phyloP scores from a whole-genome alignment of 208 protist species.

The Endotrypanum monterogeii region DNA sequence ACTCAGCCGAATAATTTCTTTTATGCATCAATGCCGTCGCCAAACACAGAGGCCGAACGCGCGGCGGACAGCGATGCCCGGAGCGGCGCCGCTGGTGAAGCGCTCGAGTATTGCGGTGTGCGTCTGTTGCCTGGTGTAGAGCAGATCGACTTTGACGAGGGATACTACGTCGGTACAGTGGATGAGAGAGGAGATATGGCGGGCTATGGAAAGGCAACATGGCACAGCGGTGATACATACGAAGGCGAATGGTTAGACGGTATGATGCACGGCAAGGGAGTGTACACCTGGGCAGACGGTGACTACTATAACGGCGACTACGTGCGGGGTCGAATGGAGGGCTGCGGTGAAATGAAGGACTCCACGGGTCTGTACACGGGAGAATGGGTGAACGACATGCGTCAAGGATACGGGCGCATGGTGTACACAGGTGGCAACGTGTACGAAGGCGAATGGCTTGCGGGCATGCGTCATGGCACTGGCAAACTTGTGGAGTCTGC shows the following conservation, averaged over 20 bases:
- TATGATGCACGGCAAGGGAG: constrained; percentile 69
- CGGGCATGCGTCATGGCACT: constrained; percentile 80
- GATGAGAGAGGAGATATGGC: constrained; percentile 70
- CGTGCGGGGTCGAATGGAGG: constrained; percentile 63
- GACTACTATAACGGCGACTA: constrained; percentile 79
- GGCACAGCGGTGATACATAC: constrained; percentile 83
- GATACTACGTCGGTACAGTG: constrained; percentile 76
- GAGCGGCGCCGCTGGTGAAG: neutral
- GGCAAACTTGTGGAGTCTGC: constrained; percentile 69
- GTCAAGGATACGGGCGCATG: constrained; percentile 81
- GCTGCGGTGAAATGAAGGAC: constrained; percentile 83
- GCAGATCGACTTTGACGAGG: constrained; percentile 76
- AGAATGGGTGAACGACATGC: constrained; percentile 86
- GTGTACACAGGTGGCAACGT: constrained; percentile 69
- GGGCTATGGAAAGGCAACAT: constrained; percentile 76
- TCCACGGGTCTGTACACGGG: constrained; percentile 76
- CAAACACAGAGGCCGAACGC: neutral
- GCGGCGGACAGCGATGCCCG: too few relatives aligned
- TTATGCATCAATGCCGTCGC: neutral
- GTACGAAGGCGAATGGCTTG: constrained; percentile 90
- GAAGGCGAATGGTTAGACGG: constrained; percentile 80
- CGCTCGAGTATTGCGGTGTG: constrained; percentile 45
- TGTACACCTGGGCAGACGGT: constrained; percentile 81
- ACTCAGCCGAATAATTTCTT: neutral
- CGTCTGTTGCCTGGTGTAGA: constrained; percentile 40